phyloP scores from a whole-genome alignment of 352 stramenopile genomes.

The Phytopythium sindhum region DNA sequence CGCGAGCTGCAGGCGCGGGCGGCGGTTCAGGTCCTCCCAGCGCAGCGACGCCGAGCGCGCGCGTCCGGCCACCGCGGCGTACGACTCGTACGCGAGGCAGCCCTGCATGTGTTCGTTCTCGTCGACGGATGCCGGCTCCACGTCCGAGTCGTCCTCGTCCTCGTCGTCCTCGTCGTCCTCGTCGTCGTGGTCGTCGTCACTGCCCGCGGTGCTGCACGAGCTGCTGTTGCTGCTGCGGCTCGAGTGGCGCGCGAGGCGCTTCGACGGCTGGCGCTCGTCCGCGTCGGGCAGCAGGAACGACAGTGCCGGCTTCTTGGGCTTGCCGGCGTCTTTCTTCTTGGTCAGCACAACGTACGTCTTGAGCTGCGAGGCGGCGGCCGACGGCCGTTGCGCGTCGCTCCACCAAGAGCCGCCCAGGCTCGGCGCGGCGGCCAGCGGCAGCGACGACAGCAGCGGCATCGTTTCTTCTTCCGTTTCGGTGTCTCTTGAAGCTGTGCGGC shows the following conservation, averaged over 20 bases:
- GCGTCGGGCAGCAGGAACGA: neutral
- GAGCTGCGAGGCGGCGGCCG: slow-evolving; percentile 14
- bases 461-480: neutral
- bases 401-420: slow-evolving; percentile 8
- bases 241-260: slow-evolving; percentile 23
- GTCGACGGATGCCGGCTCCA: neutral
- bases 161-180: slow-evolving; percentile 13
- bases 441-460: slow-evolving; percentile 21
- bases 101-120: slow-evolving; percentile 9
- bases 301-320: neutral
- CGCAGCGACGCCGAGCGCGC: slow-evolving; percentile 37
- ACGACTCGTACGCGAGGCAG: slow-evolving; percentile 67
- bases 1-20: slow-evolving; percentile 13
- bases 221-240: slow-evolving; percentile 27
- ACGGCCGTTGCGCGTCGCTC: slow-evolving; percentile 5
- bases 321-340: slow-evolving; percentile 14
- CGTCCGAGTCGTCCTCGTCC: neutral
- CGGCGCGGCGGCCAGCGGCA: slow-evolving; percentile 27
- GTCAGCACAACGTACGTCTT: slow-evolving; percentile 39
- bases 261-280: slow-evolving; percentile 7
- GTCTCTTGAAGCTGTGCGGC: neutral
- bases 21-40: slow-evolving; percentile 67
- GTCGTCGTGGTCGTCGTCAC: slow-evolving; percentile 32
- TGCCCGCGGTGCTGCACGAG: slow-evolving; percentile 34
- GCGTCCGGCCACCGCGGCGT: slow-evolving; percentile 62